phyloP scores from a whole-genome alignment of 1,139 yeast genomes.

The Yamadazyma blattariae region DNA sequence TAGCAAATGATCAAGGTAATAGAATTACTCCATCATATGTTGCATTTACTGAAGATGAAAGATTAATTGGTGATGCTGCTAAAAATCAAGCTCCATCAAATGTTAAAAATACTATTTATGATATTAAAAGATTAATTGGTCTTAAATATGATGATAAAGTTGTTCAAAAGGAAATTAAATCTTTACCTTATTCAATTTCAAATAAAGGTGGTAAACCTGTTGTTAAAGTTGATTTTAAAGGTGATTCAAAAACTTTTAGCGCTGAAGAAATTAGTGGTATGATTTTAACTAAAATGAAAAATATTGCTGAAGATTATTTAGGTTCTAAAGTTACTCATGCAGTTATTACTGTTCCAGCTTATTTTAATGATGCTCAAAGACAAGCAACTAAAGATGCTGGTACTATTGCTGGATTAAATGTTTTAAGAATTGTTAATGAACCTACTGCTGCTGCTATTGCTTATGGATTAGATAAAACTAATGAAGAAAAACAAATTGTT shows the following conservation, averaged over 20 bases:
- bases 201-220: conserved; percentile 77
- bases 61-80: conserved; percentile 93
- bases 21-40: conserved; percentile 92
- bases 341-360: conserved; percentile 96
- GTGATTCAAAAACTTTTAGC: conserved; percentile 68
- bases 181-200: conserved; percentile 69
- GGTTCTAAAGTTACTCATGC: conserved; percentile 91
- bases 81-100: conserved; percentile 89
- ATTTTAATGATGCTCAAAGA: conserved; percentile 97
- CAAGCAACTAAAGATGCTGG: conserved; percentile 99
- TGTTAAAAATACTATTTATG: conserved; percentile 77
- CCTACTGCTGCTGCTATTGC: conserved; percentile 99
- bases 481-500: conserved; percentile 47
- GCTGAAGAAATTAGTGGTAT: conserved; percentile 92
- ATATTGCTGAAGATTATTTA: conserved; percentile 87
- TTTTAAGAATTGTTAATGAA: conserved; percentile 92
- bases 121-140: conserved; percentile 85
- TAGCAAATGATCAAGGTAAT: conserved; percentile 95
- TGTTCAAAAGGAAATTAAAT: conserved; percentile 81
- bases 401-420: conserved; percentile 91
- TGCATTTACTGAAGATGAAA: conserved; percentile 80
- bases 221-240: conserved; percentile 67
- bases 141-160: conserved; percentile 70
- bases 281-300: conserved; percentile 90
- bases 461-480: conserved; percentile 86